phyloP scores from a whole-genome alignment of 2,329 filamentous ascomycete genomes.

The Fusarium tuaranense region DNA sequence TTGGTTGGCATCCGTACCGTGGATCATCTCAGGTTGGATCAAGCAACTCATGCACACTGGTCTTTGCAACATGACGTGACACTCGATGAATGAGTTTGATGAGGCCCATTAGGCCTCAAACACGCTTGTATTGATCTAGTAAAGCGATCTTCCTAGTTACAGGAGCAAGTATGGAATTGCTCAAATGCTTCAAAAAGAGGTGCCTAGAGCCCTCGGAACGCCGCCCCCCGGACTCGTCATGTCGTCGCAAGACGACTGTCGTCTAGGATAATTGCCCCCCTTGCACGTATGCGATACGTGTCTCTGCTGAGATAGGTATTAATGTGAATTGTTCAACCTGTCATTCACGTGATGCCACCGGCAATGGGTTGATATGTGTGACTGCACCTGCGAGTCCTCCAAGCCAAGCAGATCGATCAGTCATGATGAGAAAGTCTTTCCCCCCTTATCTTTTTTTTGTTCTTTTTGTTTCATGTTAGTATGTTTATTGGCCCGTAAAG shows the following conservation, averaged over 20 bases:
- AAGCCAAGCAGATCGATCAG: conserved; percentile 31
- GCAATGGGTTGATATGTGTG: conserved; percentile 22
- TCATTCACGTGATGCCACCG: conserved; percentile 28
- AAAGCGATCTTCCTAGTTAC: conserved; percentile 46
- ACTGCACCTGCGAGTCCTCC: conserved; percentile 28
- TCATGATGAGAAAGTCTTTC: conserved; percentile 11
- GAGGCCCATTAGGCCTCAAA: conserved; percentile 29
- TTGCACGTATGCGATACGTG: conserved; percentile 13
- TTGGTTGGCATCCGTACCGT: background rate
- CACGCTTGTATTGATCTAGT: conserved; percentile 48
- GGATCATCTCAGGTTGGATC: background rate
- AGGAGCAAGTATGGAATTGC: conserved; percentile 34
- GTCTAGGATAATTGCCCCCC: conserved; percentile 10
- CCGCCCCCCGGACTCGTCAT: conserved; percentile 3
- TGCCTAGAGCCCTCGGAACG: conserved; percentile 1
- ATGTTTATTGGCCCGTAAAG: conserved; percentile 17
- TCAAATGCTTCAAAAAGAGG: conserved; percentile 10
- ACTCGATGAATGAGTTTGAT: background rate
- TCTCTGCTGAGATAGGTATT: conserved; percentile 30
- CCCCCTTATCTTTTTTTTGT: background rate
- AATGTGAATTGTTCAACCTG: conserved; percentile 40
- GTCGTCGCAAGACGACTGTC: conserved; percentile 1
- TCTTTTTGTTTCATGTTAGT: conserved; percentile 36
- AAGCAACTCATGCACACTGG: background rate
- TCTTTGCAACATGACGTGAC: background rate